Evolutionary conservation across 495 filamentous ascomycete species (phyloP).

Genomic region (Penicillium flavigenum): DNA sequence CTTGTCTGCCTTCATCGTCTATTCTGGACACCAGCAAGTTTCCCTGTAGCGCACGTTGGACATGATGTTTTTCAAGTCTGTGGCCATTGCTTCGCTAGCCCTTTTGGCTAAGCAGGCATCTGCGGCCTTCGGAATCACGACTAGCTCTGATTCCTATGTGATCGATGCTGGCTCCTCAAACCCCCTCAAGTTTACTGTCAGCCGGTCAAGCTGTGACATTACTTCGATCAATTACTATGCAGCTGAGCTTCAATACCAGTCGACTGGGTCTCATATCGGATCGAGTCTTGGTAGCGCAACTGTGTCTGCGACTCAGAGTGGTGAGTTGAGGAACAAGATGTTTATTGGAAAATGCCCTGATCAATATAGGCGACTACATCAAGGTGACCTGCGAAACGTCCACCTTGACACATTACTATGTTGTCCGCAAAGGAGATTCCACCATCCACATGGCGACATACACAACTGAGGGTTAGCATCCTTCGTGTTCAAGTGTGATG

Average conservation of each 20-base stretch:
- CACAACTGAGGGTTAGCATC: conserved; percentile 45
- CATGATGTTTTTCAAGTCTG: conserved; percentile 25
- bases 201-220: conserved; percentile 58
- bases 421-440: conserved; percentile 57
- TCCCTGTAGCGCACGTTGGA: background rate
- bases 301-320: conserved; percentile 48
- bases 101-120: conserved; percentile 25
- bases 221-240: conserved; percentile 60
- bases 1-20: background rate
- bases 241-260: conserved; percentile 55
- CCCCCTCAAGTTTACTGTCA: conserved; percentile 56
- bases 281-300: conserved; percentile 61
- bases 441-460: conserved; percentile 65
- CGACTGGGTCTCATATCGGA: conserved; percentile 54
- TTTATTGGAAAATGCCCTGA: conserved; percentile 16
- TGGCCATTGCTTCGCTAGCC: conserved; percentile 22
- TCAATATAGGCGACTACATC: conserved; percentile 49
- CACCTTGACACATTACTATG: conserved; percentile 63
- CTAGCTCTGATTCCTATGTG: conserved; percentile 37
- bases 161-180: conserved; percentile 57
- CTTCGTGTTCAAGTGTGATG: no score
- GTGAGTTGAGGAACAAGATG: conserved; percentile 31
- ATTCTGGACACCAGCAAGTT: background rate
- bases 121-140: conserved; percentile 37
- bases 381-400: conserved; percentile 61